Conservation (phyloP, 202 grass and related monocot genomes). For the Panicum hallii region DNA sequence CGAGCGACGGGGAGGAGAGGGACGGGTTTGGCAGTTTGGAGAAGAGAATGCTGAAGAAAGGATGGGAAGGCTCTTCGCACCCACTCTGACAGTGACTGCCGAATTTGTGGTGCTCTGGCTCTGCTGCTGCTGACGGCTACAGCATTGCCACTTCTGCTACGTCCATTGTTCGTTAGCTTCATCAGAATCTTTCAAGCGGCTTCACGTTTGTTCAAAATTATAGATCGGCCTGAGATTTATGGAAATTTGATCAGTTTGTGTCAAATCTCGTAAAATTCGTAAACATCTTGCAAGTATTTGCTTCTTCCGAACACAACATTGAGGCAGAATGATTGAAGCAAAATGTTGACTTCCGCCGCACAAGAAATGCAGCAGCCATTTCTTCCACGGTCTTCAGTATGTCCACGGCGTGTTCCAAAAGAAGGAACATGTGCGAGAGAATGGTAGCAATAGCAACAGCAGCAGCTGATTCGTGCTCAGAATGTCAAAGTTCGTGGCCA, state of each 20-base stretch:
- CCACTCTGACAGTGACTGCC: neutral
- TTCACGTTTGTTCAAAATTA: neutral
- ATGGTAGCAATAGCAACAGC: neutral
- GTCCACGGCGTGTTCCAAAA: neutral
- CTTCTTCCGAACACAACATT: neutral
- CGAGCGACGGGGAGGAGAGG: constrained; percentile 32
- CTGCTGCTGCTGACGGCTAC: neutral
- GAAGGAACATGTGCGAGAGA: constrained; percentile 29
- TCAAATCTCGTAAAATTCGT: neutral
- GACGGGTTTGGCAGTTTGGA: constrained; percentile 12
- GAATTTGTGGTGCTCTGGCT: neutral
- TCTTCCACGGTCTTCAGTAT: constrained; percentile 18
- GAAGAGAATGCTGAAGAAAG: neutral
- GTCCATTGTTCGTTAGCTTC: neutral
- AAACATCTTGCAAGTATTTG: neutral
- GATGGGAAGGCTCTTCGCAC: neutral
- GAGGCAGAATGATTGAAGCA: neutral
- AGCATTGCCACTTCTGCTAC: neutral
- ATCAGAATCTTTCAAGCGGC: neutral
- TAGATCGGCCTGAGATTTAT: neutral
- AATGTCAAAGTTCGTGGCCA: neutral
- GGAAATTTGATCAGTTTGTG: neutral
- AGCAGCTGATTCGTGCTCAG: neutral
- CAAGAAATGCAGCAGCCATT: neutral
- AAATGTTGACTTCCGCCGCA: neutral